These are phyloP conservation scores for Colletotrichum salicis DNA, from an alignment of 2,329 filamentous ascomycete genomes.

Conservation along the genomic window DNA sequence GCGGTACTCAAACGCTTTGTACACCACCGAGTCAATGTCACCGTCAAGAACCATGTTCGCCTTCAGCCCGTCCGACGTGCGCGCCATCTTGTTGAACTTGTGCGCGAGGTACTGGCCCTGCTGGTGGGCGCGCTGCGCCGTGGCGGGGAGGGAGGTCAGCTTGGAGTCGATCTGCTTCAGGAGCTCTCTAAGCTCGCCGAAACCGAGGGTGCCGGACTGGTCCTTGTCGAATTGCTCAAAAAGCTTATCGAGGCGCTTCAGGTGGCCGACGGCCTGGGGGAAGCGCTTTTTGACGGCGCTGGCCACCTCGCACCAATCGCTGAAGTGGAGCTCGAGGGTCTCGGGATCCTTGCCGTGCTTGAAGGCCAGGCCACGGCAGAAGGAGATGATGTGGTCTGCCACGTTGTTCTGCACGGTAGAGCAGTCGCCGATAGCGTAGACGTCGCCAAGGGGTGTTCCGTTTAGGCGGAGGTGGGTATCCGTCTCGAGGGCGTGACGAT, in stretches of 20 bases:
- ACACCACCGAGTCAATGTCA: conserved; percentile 90
- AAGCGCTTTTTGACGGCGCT: conserved; percentile 87
- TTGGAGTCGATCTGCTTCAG: conserved; percentile 94
- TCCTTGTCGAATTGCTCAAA: conserved; percentile 95
- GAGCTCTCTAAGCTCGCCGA: conserved; percentile 88
- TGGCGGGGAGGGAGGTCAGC: conserved; percentile 92
- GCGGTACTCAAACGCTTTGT: conserved; percentile 93
- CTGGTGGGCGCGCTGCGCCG: conserved; percentile 95
- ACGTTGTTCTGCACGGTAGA: conserved; percentile 97
- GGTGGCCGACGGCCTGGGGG: conserved; percentile 87
- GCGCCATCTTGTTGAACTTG: conserved; percentile 93
- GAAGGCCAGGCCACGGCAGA: conserved; percentile 89
- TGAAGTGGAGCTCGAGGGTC: conserved; percentile 85
- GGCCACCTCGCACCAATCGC: conserved; percentile 88
- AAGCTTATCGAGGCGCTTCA: conserved; percentile 88
- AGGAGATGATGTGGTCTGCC: conserved; percentile 88
- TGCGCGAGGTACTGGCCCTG: conserved; percentile 92
- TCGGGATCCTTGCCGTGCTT: conserved; percentile 92
- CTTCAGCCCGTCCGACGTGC: conserved; percentile 77
- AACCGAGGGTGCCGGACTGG: conserved; percentile 91
- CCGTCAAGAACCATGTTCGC: conserved; percentile 88
- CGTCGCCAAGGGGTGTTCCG: conserved; percentile 89
- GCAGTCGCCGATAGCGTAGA: conserved; percentile 97
- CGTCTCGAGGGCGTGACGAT: conserved; percentile 91
- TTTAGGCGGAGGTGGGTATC: conserved; percentile 91